phyloP scores from a whole-genome alignment of 495 filamentous ascomycete species.

The Penicillium coprophilum region DNA sequence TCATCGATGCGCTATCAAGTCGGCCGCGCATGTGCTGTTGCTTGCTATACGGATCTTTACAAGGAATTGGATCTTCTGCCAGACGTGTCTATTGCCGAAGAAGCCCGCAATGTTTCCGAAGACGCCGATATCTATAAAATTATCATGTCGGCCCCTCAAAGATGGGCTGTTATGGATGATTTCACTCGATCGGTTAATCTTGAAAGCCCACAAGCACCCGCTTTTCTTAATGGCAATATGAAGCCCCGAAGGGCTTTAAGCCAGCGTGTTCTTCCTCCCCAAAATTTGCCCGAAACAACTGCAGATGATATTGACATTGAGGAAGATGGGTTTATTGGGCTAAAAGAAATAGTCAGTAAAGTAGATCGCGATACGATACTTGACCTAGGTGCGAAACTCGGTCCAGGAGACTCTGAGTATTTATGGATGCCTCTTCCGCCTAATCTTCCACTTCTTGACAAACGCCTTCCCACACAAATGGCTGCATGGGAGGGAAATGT shows the following conservation, averaged over 20 bases:
- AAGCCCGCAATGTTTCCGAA: slow-evolving; percentile 24
- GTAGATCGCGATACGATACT: slow-evolving; percentile 10
- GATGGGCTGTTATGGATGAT: slow-evolving; percentile 30
- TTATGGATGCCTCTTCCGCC: slow-evolving; percentile 26
- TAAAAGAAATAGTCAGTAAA: slow-evolving; percentile 14
- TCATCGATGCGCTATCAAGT: slow-evolving; percentile 24
- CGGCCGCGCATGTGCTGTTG: slow-evolving; percentile 30
- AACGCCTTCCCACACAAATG: slow-evolving; percentile 25
- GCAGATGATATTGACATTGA: slow-evolving; percentile 24
- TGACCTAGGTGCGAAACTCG: too few species aligned
- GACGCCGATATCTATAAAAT: slow-evolving; percentile 26
- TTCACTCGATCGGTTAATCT: slow-evolving; percentile 26
- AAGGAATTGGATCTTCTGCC: slow-evolving; percentile 31
- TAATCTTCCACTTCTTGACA: slow-evolving; percentile 30
- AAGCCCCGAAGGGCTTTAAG: slow-evolving; percentile 23
- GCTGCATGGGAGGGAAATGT: slow-evolving; percentile 30
- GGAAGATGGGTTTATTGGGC: slow-evolving; percentile 23
- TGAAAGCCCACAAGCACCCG: slow-evolving; percentile 15
- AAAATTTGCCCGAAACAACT: slow-evolving; percentile 17
- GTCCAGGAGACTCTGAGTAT: slow-evolving; percentile 13
- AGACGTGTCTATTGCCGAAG: slow-evolving; percentile 29
- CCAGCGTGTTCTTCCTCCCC: slow-evolving; percentile 9
- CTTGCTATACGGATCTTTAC: slow-evolving; percentile 29
- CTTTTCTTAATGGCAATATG: slow-evolving; percentile 35
- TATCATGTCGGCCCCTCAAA: slow-evolving; percentile 24